Evolutionary conservation across 148 eudicot genomes (phyloP), one percentile per base, ranked within the genome.

Genomic region (Chenopodium suecicum): DNA sequence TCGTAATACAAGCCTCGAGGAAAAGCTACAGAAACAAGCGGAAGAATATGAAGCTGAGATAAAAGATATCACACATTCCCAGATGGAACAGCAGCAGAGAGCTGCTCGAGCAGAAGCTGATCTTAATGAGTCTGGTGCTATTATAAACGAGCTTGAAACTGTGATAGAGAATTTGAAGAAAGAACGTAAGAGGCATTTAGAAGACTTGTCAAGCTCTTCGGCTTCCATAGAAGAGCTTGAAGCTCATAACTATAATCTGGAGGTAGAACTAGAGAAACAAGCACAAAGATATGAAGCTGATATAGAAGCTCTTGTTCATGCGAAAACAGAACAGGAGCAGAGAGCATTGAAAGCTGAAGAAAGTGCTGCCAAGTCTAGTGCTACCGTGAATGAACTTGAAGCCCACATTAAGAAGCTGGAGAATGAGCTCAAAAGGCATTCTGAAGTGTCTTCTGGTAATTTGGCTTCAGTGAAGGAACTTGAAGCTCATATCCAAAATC

Each of bases 381-480:
- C 69, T n/a, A 74, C 88, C 76, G 69, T 88, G 50, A 83, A 76
- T 60, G 98, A 93, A 82, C 91, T 91, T 5, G 91, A 92, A 83
- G 52, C 63, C 67, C 89, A 86, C 77, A 83, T 91, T 62, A 88
- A 88, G 86, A 84, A 82, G 37, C 85, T 95, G 29, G 92, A 93
- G 83, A 86, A 80, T 74, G 89, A 92, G 86, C 90, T 93, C 56
- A 79, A 86, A 70, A 79, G 50, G 27, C 86, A 80, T 72, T 84
- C 96, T 32, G 74, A 88, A 65, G 91, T 91, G 56, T 86, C 86
- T 77, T 88, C 86, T 4, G 87, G 82, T 65, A 85, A 89, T 70
- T 81, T 88, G 80, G 83, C 74, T 31, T 85, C 84, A 34, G 85
- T 92, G n/a, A 86, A 81, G 81, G 92, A 88, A 77, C 97, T 95